Base-by-base conservation (phyloP, 148 eudicot species). In the Chenopodium suecicum region DNA sequence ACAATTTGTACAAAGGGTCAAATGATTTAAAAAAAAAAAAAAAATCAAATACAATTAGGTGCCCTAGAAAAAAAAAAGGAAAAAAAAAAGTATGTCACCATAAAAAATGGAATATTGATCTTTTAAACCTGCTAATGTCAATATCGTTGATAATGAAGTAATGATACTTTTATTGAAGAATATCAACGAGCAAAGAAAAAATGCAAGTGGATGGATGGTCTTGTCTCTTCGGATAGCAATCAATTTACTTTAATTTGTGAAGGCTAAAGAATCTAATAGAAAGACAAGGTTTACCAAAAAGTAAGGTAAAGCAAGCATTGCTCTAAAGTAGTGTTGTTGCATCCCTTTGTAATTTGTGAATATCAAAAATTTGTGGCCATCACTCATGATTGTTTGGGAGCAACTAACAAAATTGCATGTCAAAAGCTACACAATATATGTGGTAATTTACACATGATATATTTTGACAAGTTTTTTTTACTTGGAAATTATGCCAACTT, bases 251-350 rank as follows among this genome's bases (percentile, higher is more conserved):
- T 66, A 66, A 9, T 66, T 11, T 20, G 8, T 62, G 8, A 6
- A 12, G 4, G 65, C 25, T 20, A 70, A 70, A 70, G 73, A 70
- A 70, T 70, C 47, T 37, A 70, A 34, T 70, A 16, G 34, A 67
- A 16, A 34, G 73, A 70, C 44, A 70, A 67, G 74, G 47, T 41
- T 34, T 70, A 70, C 10, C 74, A 70, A 16, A 70, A 69, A 69
- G 47, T 70, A 19, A 37, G 73, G 48, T 70, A 70, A 66, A 10
- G 44, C 23, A 70, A 70, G 47, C 73, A 70, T 34, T 4, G 73
- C 73, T 31, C 46, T 12, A 70, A 70, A 70, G 74, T 70, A 7
- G 74, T 70, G 74, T 70, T 70, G 48, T 70, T 70, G 48, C 74
- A 37, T 70, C 74, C 23, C 48, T 34, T 4, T 9, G 48, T 70